Evolutionary conservation across 176 grass and related monocot species (phyloP), one percentile per base, ranked within the genome.

Genomic region (Musa schizocarpa): DNA sequence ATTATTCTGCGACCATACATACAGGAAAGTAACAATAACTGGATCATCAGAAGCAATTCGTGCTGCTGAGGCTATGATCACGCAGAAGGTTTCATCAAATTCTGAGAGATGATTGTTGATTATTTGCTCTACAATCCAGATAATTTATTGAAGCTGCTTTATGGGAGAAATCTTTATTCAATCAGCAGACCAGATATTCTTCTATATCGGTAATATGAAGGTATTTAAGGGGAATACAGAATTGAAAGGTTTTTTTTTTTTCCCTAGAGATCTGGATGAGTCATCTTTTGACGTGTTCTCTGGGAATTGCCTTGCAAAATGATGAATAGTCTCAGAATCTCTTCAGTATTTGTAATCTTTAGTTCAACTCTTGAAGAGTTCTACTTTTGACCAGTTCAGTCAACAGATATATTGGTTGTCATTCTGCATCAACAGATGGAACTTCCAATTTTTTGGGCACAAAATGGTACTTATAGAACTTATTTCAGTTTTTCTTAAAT

Each of bases 11-110:
- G 1, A 54, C 13, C 2, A 24, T 24, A 55, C 11, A 6, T 79
- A 64, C 82, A 99, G 95, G 88, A 99, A 99, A 89, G 95, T 99
- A 68, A 94, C 95, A 50, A 94, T 99, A 51, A 94, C 90, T 25
- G 95, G 95, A 79, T 78, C 95, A 79, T 69, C 79, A 0, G 95
- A 99, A 75, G 90, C 95, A 22, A 86, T 99, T 65, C 80, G 76
- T 65, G 79, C 81, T 9, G 95, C 95, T 2, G 90, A 99, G 76
- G 77, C 86, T 53, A 94, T 99, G 95, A 93, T 99, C 61, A 87
- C 88, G 88, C 88, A 99, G 84, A 99, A 88, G 86, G 95, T 99
- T 82, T 79, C 90, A 13, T 81, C 90, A 54, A 99, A 81, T 63
- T 89, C 88, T 0, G 95, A 99, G 74, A 85, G 88, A 79, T 89